A percentile compares a stretch with the other conserved stretches of the same genome.
Conservation (phyloP, 805 yeast genomes). For the Tetrapisispora fleetii region DNA sequence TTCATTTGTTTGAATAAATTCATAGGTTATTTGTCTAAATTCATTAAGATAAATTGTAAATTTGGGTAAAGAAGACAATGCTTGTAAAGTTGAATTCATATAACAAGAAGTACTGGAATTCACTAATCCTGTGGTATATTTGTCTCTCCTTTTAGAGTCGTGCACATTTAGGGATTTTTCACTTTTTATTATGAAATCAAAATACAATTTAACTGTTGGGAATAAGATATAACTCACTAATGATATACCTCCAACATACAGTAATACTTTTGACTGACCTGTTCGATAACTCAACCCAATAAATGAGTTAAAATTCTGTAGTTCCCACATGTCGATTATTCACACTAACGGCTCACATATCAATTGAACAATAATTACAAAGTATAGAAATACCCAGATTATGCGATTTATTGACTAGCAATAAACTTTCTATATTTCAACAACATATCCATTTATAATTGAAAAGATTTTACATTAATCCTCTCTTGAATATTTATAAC, state of each 20-base stretch:
- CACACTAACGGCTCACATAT: too few species aligned
- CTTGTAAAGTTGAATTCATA: constrained; percentile 84
- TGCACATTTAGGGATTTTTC: neutral
- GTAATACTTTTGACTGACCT: neutral
- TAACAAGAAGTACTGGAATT: constrained; percentile 85
- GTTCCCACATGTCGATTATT: too few species aligned
- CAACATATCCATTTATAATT: too few species aligned
- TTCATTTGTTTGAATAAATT: neutral
- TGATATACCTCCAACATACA: neutral
- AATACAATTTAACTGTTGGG: neutral
- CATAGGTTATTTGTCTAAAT: neutral
- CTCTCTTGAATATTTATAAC: too few species aligned
- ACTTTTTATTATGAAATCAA: too few species aligned
- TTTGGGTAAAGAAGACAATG: constrained; percentile 52
- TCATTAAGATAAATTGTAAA: constrained; percentile 45
- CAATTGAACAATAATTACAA: too few species aligned
- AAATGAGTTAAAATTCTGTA: neutral
- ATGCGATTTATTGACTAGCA: too few species aligned
- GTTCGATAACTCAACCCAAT: neutral
- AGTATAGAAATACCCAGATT: too few species aligned
- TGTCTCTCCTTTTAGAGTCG: constrained; percentile 46
- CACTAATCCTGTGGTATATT: constrained; percentile 69
- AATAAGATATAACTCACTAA: neutral
- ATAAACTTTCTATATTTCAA: too few species aligned
- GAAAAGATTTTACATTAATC: too few species aligned